Conservation (phyloP, 495 filamentous ascomycete species). For the Penicillium tannophilum region DNA sequence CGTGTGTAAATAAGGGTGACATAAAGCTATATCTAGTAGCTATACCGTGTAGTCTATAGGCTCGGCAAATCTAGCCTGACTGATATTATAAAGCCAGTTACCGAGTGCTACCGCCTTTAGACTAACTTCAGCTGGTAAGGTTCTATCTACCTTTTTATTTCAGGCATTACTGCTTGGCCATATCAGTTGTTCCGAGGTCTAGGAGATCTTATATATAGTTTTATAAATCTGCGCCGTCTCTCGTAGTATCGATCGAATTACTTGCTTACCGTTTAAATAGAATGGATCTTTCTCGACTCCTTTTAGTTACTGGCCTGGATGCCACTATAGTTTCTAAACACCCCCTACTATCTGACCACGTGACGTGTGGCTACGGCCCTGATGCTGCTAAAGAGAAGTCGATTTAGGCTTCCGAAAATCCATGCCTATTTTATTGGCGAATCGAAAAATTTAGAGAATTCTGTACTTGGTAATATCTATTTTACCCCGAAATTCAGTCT, state of each 20-base stretch:
- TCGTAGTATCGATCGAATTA: constrained; percentile 2
- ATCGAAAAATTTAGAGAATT: constrained; percentile 3
- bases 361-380: neutral
- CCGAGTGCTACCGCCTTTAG: neutral
- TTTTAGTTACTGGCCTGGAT: neutral
- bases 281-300: neutral
- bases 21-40: neutral
- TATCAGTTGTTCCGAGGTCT: neutral
- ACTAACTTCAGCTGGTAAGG: neutral
- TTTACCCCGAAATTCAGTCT: constrained; percentile 1
- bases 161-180: neutral
- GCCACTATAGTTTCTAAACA: neutral
- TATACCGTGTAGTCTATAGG: neutral
- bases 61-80: neutral
- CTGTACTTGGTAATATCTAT: constrained; percentile 1
- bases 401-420: constrained; percentile 7
- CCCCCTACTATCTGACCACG: neutral
- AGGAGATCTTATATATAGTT: neutral
- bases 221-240: constrained; percentile 7
- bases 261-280: no score
- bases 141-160: neutral
- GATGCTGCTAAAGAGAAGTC: constrained; percentile 3
- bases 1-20: neutral
- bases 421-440: constrained; percentile 4
- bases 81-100: neutral